Evolutionary conservation across 257 asterid genomes (phyloP), one percentile per base, ranked within the genome.

Genomic region (Primulina huaijiensis): DNA sequence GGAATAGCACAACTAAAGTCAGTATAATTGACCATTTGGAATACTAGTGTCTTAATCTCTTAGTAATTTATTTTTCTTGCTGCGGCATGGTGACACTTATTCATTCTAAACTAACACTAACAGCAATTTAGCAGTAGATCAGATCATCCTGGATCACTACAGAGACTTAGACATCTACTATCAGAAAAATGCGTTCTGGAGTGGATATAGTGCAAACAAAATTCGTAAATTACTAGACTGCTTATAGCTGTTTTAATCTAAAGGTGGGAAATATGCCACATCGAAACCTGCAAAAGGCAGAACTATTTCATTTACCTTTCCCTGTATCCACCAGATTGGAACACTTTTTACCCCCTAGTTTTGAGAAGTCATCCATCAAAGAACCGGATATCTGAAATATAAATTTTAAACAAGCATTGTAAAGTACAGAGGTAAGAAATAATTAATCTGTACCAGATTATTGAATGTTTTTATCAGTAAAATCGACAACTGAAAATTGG

Each of bases 291-390:
- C 2, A 27, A 77, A 67, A 68, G 40, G 68, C 53, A 50, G 57
- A 56, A 55, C 30, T 23, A 40, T 19, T 8, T 60, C 64, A 63
- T 71, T 75, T 77, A 92, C 98, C 98, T 85, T 81, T 76, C 83
- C 85, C 87, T 37, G 86, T 65, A 80, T 87, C 96, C 37, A 40
- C 73, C 77, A 87, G 77, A 77, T 73, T 84, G 57, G 76, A 74
- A 74, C 92, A 80, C 69, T 64, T 82, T 82, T 68, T 86, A 59
- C 96, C 98, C 17, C 98, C 97, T 60, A 85, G 78, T 75, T 86
- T 75, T 55, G 84, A 77, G 81, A 92, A 84, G 53, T 77, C 89
- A 62, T 86, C 87, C 76, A 86, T 60, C 79, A 87, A 79, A 76
- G 82, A 82, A 78, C 82, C 58, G 53, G 82, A 78, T 34, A 85